Percentiles rank a stretch among this genome's conserved stretches.
Evolutionary conservation across 2,329 filamentous ascomycete genomes (phyloP).

Genomic region (Amphichorda felina): DNA sequence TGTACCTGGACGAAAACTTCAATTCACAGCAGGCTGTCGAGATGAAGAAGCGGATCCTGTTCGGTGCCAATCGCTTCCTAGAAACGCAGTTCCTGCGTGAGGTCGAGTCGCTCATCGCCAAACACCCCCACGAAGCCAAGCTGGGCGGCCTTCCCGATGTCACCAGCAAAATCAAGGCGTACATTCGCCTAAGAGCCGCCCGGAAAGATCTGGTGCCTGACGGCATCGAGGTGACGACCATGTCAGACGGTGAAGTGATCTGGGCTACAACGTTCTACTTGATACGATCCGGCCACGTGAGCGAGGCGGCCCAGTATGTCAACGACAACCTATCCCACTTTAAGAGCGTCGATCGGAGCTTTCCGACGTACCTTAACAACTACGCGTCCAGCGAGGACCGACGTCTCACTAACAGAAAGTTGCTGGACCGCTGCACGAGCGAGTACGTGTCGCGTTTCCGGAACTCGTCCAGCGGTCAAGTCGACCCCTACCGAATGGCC

Average conservation of each 20-base stretch:
- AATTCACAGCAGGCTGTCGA: slow-evolving; percentile 51
- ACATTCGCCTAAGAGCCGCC: slow-evolving; percentile 67
- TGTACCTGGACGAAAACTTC: slow-evolving; percentile 65
- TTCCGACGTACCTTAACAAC: slow-evolving; percentile 74
- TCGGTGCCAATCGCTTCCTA: slow-evolving; percentile 67
- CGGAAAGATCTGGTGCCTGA: slow-evolving; percentile 79
- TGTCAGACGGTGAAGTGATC: slow-evolving; percentile 71
- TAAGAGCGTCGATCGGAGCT: slow-evolving; percentile 81
- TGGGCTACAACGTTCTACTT: slow-evolving; percentile 95
- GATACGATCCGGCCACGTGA: slow-evolving; percentile 70
- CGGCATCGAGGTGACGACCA: slow-evolving; percentile 63
- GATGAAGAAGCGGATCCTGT: slow-evolving; percentile 68
- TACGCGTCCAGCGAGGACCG: slow-evolving; percentile 70
- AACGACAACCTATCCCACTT: slow-evolving; percentile 69
- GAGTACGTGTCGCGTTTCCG: slow-evolving; percentile 80
- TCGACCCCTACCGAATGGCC: slow-evolving; percentile 91
- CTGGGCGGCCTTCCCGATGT: slow-evolving; percentile 81
- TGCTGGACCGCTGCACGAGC: slow-evolving; percentile 79
- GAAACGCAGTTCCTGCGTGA: slow-evolving; percentile 72
- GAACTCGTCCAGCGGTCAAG: slow-evolving; percentile 73
- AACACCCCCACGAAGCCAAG: slow-evolving; percentile 78
- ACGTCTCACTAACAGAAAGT: slow-evolving; percentile 57
- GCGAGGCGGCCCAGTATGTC: slow-evolving; percentile 80
- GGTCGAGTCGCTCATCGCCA: slow-evolving; percentile 65
- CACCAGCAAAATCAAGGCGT: slow-evolving; percentile 84